Evolutionary conservation across 78 protist genomes (phyloP).

Genomic region (Dictyostelium firmibasis): DNA sequence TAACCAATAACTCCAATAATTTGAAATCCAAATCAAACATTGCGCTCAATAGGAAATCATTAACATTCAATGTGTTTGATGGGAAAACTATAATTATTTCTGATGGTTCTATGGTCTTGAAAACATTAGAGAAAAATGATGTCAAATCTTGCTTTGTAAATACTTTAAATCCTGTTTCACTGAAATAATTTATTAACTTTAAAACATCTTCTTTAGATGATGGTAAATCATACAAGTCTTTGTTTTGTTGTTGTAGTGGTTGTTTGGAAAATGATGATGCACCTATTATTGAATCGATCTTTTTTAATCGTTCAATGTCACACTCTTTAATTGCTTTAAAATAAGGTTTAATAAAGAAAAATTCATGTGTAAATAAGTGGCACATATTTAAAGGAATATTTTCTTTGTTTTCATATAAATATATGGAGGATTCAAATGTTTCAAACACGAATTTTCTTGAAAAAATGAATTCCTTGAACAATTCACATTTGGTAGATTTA

Average conservation of each 20-base stretch:
- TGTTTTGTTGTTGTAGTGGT: neutral
- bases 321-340: neutral
- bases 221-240: neutral
- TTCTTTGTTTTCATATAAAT: neutral
- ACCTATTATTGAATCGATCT: neutral
- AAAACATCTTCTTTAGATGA: neutral
- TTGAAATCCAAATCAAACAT: neutral
- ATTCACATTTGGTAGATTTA: neutral
- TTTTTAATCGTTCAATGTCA: neutral
- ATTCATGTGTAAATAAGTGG: too few relatives aligned
- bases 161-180: neutral
- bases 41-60: neutral
- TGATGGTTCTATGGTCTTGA: neutral
- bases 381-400: neutral
- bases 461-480: neutral
- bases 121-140: neutral
- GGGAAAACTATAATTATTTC: neutral
- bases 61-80: neutral
- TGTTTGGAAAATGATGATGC: too few relatives aligned
- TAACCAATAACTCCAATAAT: neutral
- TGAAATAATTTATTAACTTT: neutral
- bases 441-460: neutral
- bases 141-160: neutral
- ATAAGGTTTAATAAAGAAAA: neutral
- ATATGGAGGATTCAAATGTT: neutral